Base-by-base conservation (phyloP, 345 rosid species). In the Brassica juncea region DNA sequence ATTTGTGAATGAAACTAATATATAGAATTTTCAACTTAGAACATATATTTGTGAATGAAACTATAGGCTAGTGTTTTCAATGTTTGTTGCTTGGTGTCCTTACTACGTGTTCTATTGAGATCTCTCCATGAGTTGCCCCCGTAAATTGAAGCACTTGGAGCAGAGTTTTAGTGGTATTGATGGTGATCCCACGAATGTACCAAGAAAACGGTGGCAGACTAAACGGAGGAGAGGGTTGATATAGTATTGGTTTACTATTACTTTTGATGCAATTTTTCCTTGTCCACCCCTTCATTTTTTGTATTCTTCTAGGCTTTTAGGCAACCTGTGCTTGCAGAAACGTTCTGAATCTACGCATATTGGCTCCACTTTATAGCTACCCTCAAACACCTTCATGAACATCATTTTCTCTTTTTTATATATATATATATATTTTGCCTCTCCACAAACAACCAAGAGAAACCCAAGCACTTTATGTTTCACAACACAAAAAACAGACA, bases 191-290 rank as follows among this genome's bases (percentile, higher is more conserved):
- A 66, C 92, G 85, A 6, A 93, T 85, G 69, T 87, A 88, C 95
- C 94, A 93, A 30, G 98, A 90, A 77, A 93, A 73, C 14, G 94
- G 97, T 2, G 97, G 98, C 1, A 92, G 87, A 3, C 92, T 89
- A 49, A 87, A 77, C 52, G 88, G 19, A 8, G 15, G 2, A 58
- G 89, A 78, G 8, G 97, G 97, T 77, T 91, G 88, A 78, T 19
- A 31, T 90, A 86, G 63, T 85, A 68, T 66, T 90, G 97, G 23
- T 89, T 87, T 84, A 94, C 74, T 80, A 80, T 88, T 79, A 86
- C 89, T 14, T 62, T 86, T 2, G 94, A 88, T 25, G 86, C 98
- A 8, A 90, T 39, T 81, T 90, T 86, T 74, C 98, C 98, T 83
- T 83, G 84, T 32, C 91, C 90, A 12, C 81, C 55, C 0, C 91